A percentile compares a stretch with the other conserved stretches of the same genome.
Conservation (phyloP, 805 yeast genomes). For the Pachysolen tannophilus region DNA sequence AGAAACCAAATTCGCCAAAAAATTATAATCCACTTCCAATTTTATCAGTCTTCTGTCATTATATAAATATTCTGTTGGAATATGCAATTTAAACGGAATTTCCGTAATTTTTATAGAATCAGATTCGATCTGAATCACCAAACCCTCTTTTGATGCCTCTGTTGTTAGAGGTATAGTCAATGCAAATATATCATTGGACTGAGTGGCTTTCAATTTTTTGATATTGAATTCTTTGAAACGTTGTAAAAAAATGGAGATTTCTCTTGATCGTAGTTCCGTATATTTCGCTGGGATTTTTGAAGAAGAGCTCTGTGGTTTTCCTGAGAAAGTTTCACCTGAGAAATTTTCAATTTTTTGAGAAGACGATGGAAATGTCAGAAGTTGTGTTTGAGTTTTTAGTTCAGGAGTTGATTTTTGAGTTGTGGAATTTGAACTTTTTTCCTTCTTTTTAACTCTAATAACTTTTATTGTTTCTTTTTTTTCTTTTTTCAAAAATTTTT, state of each 20-base stretch:
- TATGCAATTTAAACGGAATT: conserved; percentile 20
- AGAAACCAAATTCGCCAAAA: conserved; percentile 18
- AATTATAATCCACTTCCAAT: conserved; percentile 25
- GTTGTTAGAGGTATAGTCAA: conserved; percentile 17
- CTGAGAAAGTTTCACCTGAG: too few species aligned
- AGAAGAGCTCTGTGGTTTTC: too few species aligned
- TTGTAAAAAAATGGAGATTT: conserved; percentile 19
- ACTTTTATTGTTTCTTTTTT: conserved; percentile 56
- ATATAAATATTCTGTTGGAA: conserved; percentile 24
- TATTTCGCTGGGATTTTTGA: conserved; percentile 8
- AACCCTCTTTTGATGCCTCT: conserved; percentile 21
- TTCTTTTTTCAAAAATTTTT: conserved; percentile 48
- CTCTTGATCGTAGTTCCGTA: conserved; percentile 12
- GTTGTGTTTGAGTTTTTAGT: conserved; percentile 5
- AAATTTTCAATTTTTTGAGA: too few species aligned
- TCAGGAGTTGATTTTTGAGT: conserved; percentile 1
- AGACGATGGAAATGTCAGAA: not conserved
- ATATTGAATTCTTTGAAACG: conserved; percentile 16
- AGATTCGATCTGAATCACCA: conserved; percentile 1
- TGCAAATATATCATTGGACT: conserved; percentile 20
- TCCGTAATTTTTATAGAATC: conserved; percentile 18
- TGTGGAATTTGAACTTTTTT: conserved; percentile 5
- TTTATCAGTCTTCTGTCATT: conserved; percentile 18
- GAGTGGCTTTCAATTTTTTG: conserved; percentile 20
- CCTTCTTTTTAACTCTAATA: conserved; percentile 26